These are phyloP conservation scores for Ceratocystis cacaofunesta DNA, from an alignment of 2,329 filamentous ascomycete genomes.

Conservation along the genomic window DNA sequence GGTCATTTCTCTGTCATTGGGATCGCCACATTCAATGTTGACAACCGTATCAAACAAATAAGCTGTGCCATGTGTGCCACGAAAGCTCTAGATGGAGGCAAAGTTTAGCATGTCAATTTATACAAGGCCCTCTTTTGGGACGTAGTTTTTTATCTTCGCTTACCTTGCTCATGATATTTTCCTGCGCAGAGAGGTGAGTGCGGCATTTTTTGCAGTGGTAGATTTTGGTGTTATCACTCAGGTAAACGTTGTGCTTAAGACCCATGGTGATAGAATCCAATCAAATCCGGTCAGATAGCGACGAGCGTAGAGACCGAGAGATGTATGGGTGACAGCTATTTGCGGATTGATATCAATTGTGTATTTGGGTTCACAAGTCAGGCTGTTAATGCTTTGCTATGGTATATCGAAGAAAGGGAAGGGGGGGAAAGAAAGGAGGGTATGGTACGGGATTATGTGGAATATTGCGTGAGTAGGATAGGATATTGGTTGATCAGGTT, in stretches of 20 bases:
- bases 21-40: conserved; percentile 69
- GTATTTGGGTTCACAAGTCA: neutral
- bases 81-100: conserved; percentile 62
- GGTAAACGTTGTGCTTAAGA: conserved; percentile 80
- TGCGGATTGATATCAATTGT: neutral
- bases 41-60: conserved; percentile 92
- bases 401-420: neutral
- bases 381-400: neutral
- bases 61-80: conserved; percentile 93
- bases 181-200: conserved; percentile 84
- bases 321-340: neutral
- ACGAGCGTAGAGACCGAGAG: neutral
- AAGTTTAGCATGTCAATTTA: neutral
- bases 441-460: no score
- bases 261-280: conserved; percentile 45
- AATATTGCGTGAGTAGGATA: neutral
- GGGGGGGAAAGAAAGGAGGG: neutral
- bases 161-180: conserved; percentile 90
- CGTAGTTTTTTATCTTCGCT: conserved; percentile 23
- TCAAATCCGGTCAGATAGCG: neutral
- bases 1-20: conserved; percentile 95
- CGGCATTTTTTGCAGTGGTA: conserved; percentile 93
- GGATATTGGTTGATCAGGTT: neutral
- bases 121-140: neutral
- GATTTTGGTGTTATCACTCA: conserved; percentile 62